Conservation (phyloP, 2,329 filamentous ascomycete genomes). For the Alternaria solani region DNA sequence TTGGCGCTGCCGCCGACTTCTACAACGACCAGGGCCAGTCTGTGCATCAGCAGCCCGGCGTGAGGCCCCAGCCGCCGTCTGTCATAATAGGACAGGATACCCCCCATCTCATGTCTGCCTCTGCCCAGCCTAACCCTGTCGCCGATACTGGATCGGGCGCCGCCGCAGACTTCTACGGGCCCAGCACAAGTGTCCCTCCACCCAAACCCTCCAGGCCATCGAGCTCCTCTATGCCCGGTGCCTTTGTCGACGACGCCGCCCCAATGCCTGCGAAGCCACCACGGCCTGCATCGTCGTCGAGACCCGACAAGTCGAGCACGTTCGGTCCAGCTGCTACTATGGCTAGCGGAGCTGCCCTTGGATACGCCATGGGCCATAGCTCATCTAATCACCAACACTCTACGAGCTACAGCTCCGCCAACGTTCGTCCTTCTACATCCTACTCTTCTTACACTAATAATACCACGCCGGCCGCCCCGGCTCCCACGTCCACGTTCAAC, state of each 20-base stretch:
- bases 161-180: slow-evolving; percentile 65
- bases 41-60: slow-evolving; percentile 66
- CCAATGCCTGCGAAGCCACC: slow-evolving; percentile 44
- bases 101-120: slow-evolving; percentile 64
- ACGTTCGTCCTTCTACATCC: slow-evolving; percentile 37
- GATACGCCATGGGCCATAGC: slow-evolving; percentile 49
- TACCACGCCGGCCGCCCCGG: slow-evolving; percentile 21
- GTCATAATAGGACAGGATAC: slow-evolving; percentile 63
- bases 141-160: slow-evolving; percentile 67
- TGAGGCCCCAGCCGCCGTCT: slow-evolving; percentile 61
- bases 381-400: slow-evolving; percentile 41
- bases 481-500: slow-evolving; percentile 17
- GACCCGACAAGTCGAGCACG: slow-evolving; percentile 43
- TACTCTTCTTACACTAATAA: slow-evolving; percentile 37
- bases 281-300: slow-evolving; percentile 34
- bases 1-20: slow-evolving; percentile 67
- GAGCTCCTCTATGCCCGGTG: slow-evolving; percentile 45
- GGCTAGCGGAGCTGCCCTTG: slow-evolving; percentile 54
- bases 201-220: slow-evolving; percentile 49
- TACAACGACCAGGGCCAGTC: slow-evolving; percentile 70
- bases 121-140: slow-evolving; percentile 60
- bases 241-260: slow-evolving; percentile 43
- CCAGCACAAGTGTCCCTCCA: slow-evolving; percentile 28
- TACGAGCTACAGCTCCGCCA: slow-evolving; percentile 32
- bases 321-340: slow-evolving; percentile 47